Evolutionary conservation across 129 eudicot species (phyloP).

Genomic region (Chrysanthemum makinoi): DNA sequence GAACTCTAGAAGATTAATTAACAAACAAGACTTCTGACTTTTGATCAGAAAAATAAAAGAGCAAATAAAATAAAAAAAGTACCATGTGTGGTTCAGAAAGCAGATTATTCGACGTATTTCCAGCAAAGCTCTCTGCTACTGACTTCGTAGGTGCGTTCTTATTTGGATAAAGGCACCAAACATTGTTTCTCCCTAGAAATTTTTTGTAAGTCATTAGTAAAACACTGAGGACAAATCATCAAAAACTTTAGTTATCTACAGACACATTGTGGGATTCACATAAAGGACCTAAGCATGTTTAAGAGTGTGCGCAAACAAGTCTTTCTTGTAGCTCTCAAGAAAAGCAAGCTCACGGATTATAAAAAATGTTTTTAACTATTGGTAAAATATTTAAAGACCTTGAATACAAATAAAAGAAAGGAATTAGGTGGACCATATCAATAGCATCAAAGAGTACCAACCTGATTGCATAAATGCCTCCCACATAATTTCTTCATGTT

Average conservation of each 20-base stretch:
- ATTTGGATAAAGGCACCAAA: conserved; percentile 93
- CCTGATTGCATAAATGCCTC: conserved; percentile 66
- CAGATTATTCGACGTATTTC: conserved; percentile 25
- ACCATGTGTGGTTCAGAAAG: conserved; percentile 37
- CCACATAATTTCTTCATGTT: conserved; percentile 97
- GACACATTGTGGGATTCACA: no score
- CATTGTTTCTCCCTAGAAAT: conserved; percentile 67
- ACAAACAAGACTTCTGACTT: neutral
- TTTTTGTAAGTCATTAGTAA: neutral
- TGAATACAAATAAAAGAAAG: conserved; percentile 8
- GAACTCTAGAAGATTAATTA: no score
- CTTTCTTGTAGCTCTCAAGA: neutral
- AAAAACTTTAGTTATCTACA: neutral
- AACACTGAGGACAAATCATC: no score
- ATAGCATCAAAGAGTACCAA: conserved; percentile 6
- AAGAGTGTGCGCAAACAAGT: neutral
- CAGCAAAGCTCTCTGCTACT: conserved; percentile 52
- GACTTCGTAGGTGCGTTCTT: conserved; percentile 65
- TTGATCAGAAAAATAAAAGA: neutral
- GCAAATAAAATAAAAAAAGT: conserved; percentile 19
- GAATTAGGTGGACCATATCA: neutral
- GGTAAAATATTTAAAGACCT: neutral
- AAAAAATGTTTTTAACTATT: neutral
- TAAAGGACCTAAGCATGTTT: neutral
- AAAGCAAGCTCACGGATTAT: no score